Base-by-base conservation (phyloP, 441 rosid genomes). In the Metrosideros polymorpha region DNA sequence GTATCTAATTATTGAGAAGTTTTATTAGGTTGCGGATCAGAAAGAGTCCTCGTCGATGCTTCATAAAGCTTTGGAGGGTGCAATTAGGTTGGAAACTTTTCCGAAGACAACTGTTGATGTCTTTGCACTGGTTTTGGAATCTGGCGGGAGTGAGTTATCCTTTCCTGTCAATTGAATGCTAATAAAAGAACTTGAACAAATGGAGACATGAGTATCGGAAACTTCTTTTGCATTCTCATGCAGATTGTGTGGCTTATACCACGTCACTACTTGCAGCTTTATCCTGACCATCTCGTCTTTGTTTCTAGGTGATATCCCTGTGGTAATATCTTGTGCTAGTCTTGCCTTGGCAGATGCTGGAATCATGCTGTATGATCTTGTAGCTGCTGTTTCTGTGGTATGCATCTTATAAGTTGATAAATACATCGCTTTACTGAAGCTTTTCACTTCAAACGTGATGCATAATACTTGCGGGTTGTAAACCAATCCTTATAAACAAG, bases 271-370 rank as follows among this genome's bases (percentile, higher is more conserved):
- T 30, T 3, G 42, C 29, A 32, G 43, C 56, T 24, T 53, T 47
- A 18, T 32, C 39, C 43, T 29, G 24, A 83, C 54, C 32, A 14
- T 77, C 18, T 51, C 54, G 59, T 87, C 17, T 71, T 85, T 59
- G 71, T 85, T 85, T 91, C 86, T 89, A 96, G 98, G 99, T 90
- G 99, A 97, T 93, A 94, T 97, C 86, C 95, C 99, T 45, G 97
- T 94, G 84, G 91, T 95, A 61, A 91, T 95, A 90, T 95, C 98
- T 51, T 97, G 99, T 90, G 98, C 98, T 85, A 94, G 98, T 92
- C 97, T 97, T 88, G 99, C 99, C 91, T 89, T 96, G 88, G 99
- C 98, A 45, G 99, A 96, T 93, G 98, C 98, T 3, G 98, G 99
- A 85, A 96, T 96, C 87, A 93, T 95, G 99, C 94, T 97, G 95